phyloP scores from a whole-genome alignment of 768 basidiomycete species.

The Tricholoma flavovirens region DNA sequence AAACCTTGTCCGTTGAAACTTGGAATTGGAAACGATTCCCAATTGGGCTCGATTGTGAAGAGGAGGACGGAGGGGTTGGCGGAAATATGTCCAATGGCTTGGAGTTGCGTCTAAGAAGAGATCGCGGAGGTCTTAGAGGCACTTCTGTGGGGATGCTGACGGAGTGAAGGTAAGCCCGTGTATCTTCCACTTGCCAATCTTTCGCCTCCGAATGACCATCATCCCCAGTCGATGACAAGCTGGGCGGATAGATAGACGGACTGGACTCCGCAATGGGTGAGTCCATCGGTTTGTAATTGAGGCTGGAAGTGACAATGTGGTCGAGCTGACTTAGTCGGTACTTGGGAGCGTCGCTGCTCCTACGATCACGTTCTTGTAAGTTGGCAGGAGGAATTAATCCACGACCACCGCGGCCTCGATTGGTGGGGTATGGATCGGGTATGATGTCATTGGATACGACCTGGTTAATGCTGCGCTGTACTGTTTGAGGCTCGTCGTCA shows the following conservation, averaged over 20 bases:
- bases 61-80: conserved; percentile 36
- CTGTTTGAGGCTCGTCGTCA: background rate
- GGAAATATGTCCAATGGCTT: conserved; percentile 27
- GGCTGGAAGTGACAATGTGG: conserved; percentile 9
- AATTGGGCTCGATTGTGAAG: conserved; percentile 28
- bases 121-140: conserved; percentile 22
- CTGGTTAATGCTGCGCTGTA: conserved; percentile 2
- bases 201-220: conserved; percentile 18
- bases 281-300: conserved; percentile 9
- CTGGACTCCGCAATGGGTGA: conserved; percentile 37
- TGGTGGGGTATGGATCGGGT: background rate
- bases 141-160: conserved; percentile 1
- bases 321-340: background rate
- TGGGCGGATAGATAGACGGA: conserved; percentile 46
- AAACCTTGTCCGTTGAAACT: conserved; percentile 18
- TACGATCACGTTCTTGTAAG: conserved; percentile 1
- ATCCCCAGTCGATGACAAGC: conserved; percentile 33
- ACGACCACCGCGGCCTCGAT: background rate
- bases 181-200: conserved; percentile 15
- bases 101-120: conserved; percentile 16
- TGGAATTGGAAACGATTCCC: conserved; percentile 14
- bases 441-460: background rate
- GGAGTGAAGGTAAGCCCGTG: conserved; percentile 5
- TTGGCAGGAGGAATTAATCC: background rate
- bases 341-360: conserved; percentile 1